These are phyloP conservation scores for Tuber umbilicatum DNA, from an alignment of 495 filamentous ascomycete genomes.

Conservation along the genomic window DNA sequence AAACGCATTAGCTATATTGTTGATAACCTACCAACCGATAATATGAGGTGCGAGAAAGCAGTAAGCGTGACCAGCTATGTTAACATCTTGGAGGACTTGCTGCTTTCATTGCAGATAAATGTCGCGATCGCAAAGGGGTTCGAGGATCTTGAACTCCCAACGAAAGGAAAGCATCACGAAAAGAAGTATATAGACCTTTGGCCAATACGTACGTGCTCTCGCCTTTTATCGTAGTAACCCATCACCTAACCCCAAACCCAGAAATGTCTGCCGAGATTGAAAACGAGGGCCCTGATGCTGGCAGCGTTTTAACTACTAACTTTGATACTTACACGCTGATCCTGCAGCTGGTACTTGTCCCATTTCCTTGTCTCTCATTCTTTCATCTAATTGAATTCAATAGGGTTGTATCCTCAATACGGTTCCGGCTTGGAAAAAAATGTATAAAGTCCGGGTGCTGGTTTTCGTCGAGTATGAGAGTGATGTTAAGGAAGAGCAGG, in stretches of 20 bases:
- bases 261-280: conserved; percentile 70
- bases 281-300: conserved; percentile 45
- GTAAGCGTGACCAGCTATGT: conserved; percentile 66
- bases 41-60: conserved; percentile 54
- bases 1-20: conserved; percentile 24
- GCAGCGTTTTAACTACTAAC: conserved; percentile 74
- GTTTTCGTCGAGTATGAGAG: conserved; percentile 88
- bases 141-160: conserved; percentile 64
- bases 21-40: conserved; percentile 54
- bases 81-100: conserved; percentile 74
- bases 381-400: not conserved
- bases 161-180: conserved; percentile 49
- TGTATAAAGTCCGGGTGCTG: conserved; percentile 64
- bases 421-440: conserved; percentile 74
- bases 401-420: conserved; percentile 72
- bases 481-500: conserved; percentile 72
- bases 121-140: conserved; percentile 83
- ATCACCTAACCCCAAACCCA: conserved; percentile 12
- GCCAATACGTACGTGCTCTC: conserved; percentile 68
- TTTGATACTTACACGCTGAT: conserved; percentile 91
- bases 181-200: conserved; percentile 85
- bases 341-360: conserved; percentile 54
- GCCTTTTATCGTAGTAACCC: not conserved
- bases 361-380: not conserved
- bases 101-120: conserved; percentile 72